Base-by-base conservation (phyloP, 352 stramenopile genomes). In the Globisporangium echinulatum region DNA sequence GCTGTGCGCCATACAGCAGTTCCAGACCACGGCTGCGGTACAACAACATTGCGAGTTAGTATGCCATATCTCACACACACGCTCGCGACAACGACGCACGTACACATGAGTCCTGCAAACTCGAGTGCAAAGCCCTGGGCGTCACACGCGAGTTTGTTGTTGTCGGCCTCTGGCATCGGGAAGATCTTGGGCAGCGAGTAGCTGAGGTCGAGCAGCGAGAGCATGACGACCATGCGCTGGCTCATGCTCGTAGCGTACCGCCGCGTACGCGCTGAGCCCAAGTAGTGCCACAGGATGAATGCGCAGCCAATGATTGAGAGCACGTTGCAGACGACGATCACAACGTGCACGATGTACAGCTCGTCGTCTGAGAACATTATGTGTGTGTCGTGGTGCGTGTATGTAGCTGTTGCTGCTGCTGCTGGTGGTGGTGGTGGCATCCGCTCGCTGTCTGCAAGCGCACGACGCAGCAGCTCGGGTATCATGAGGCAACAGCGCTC, bases 151-250 rank as follows among this genome's bases (percentile, higher is more conserved):
- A 69, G 51, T 19, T 68, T 53, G 39, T 62, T 38, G 10, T 37
- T 25, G 52, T 67, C 15, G 11, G 40, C 48, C 39, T 56, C 13
- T 9, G 76, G 75, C 15, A 72, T 62, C 3, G 67, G 66, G 49
- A 88, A 72, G 43, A 87, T 40, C 64, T 86, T 87, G 15, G 79
- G 79, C 38, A 87, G 61, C 9, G 68, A 72, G 38, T 81, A 67
- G 2, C 66, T 65, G 3, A 82, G 62, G 51, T 89, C 79, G n/a
- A 88, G 48, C 8, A 89, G 39, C n/a, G 79, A 82, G 49, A 90
- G 75, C 68, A 85, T 74, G 48, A 75, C 66, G 56, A 90, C 77
- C 81, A 90, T 90, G 69, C 74, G 84, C 58, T 87, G 81, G 51
- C 82, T 77, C 65, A 79, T 71, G 37, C 64, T 81, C 40, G 79